Conservation (phyloP, 352 stramenopile genomes). For the Pythium oligandrum region DNA sequence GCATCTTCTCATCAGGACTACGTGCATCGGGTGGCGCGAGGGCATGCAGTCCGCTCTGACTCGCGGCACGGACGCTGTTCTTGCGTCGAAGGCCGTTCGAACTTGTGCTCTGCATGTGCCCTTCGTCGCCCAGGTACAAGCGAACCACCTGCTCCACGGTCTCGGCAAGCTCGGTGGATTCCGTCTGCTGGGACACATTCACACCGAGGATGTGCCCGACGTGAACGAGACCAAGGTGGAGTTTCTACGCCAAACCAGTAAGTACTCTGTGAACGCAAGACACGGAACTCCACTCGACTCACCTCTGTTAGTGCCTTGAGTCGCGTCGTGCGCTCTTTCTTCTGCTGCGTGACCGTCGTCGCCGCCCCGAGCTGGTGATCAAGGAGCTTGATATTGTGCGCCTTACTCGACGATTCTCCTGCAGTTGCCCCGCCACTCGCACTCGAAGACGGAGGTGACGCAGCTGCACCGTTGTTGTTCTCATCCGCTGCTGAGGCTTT, state of each 20-base stretch:
- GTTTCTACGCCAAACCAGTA: constrained; percentile 22
- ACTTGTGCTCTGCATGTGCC: constrained; percentile 40
- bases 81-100: constrained; percentile 58
- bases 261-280: no score
- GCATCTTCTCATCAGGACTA: constrained; percentile 51
- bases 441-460: neutral
- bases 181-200: constrained; percentile 30
- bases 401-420: constrained; percentile 17
- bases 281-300: neutral
- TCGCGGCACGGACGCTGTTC: constrained; percentile 61
- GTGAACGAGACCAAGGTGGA: constrained; percentile 72
- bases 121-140: constrained; percentile 69
- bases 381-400: constrained; percentile 55
- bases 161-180: constrained; percentile 59
- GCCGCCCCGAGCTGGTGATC: constrained; percentile 61
- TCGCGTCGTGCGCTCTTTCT: constrained; percentile 56
- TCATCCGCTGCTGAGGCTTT: no score
- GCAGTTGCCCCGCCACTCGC: constrained; percentile 11
- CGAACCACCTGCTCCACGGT: constrained; percentile 76
- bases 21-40: constrained; percentile 32
- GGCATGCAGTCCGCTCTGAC: constrained; percentile 28
- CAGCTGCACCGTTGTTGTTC: no score
- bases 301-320: constrained; percentile 62
- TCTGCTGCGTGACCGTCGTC: constrained; percentile 46
- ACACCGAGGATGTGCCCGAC: constrained; percentile 75